Percentiles rank a stretch among this genome's conserved stretches.
Evolutionary conservation across 345 rosid genomes (phyloP).

Genomic region (Mercurialis annua): DNA sequence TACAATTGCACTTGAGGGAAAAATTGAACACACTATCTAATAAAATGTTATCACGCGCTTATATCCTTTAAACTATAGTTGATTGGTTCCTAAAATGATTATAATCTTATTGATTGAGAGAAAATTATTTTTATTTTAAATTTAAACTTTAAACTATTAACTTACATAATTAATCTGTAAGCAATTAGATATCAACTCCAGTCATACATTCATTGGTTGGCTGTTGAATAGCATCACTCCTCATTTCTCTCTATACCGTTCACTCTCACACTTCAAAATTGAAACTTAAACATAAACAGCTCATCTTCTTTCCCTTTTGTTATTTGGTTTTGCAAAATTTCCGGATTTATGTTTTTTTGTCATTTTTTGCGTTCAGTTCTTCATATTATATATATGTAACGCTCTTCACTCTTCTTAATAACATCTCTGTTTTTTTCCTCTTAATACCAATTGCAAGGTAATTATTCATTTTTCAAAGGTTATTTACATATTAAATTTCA

Average conservation of each 20-base stretch:
- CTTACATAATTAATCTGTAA: too few species aligned
- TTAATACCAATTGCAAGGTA: background rate
- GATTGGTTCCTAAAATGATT: too few species aligned
- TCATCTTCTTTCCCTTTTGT: background rate
- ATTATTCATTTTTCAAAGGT: background rate
- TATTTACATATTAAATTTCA: too few species aligned
- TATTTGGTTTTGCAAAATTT: background rate
- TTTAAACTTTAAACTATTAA: too few species aligned
- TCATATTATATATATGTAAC: background rate
- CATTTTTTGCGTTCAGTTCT: too few species aligned
- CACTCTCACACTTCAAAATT: background rate
- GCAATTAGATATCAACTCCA: too few species aligned
- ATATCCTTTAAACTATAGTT: too few species aligned
- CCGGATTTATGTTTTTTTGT: background rate
- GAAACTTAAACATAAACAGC: background rate
- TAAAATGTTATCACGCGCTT: too few species aligned
- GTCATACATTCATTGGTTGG: background rate
- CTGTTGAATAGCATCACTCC: background rate
- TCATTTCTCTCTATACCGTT: background rate
- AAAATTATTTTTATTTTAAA: too few species aligned
- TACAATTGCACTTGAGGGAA: too few species aligned
- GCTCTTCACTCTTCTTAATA: background rate
- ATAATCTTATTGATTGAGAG: too few species aligned
- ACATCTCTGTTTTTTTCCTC: background rate
- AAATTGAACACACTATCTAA: too few species aligned